A percentile compares a stretch with the other conserved stretches of the same genome.
Conservation (phyloP, 176 grass and related monocot species). For the Zea luxurians region DNA sequence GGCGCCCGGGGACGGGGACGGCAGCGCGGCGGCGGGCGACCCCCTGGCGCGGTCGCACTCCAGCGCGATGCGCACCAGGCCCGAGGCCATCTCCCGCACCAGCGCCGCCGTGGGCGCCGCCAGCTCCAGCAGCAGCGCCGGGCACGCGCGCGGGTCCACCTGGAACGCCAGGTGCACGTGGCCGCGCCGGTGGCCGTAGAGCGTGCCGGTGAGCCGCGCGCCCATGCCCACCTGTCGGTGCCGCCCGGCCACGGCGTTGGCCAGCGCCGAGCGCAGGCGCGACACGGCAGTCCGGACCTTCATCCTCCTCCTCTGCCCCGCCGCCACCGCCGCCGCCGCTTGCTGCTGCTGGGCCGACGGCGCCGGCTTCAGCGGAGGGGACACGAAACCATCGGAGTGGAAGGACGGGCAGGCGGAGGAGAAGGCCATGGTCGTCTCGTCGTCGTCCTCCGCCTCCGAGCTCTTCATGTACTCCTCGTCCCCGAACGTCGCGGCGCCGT, state of each 20-base stretch:
- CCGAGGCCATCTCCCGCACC: constrained; percentile 83
- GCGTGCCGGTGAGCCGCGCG: constrained; percentile 68
- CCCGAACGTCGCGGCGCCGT: constrained; percentile 34
- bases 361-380: constrained; percentile 26
- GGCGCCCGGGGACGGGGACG: neutral
- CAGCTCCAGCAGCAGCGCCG: constrained; percentile 72
- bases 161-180: constrained; percentile 82
- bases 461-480: constrained; percentile 51
- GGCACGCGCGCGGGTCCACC: constrained; percentile 63
- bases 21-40: neutral
- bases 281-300: constrained; percentile 54
- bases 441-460: constrained; percentile 62
- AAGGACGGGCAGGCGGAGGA: constrained; percentile 56
- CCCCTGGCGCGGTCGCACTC: constrained; percentile 69
- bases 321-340: neutral
- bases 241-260: constrained; percentile 54
- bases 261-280: constrained; percentile 51
- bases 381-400: constrained; percentile 50
- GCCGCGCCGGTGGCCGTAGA: constrained; percentile 73
- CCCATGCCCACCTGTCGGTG: constrained; percentile 60
- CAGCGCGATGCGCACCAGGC: constrained; percentile 83
- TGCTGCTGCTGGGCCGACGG: neutral
- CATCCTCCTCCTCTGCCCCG: constrained; percentile 9
- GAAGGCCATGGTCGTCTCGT: constrained; percentile 58
- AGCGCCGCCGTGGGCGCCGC: constrained; percentile 67